Evolutionary conservation across 2,329 filamentous ascomycete genomes (phyloP).

Genomic region (Lecanicillium sp.): DNA sequence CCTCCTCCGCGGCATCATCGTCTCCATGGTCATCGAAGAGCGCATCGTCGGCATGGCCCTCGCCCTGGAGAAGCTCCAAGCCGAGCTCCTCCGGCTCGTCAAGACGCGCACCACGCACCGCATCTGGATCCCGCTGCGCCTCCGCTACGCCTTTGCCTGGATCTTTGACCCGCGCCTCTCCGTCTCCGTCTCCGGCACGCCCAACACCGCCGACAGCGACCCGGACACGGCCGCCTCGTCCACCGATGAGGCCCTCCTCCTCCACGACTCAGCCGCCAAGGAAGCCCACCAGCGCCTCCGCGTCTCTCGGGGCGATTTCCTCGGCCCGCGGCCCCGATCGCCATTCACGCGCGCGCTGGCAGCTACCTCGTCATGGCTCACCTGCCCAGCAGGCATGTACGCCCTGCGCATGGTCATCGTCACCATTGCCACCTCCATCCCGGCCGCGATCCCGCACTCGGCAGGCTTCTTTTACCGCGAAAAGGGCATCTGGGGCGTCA

Average conservation of each 20-base stretch:
- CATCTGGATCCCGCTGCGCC: conserved; percentile 33
- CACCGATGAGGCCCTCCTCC: conserved; percentile 11
- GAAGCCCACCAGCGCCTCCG: neutral
- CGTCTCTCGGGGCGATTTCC: conserved; percentile 21
- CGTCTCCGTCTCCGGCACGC: conserved; percentile 13
- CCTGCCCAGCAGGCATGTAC: conserved; percentile 34
- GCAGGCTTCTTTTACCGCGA: conserved; percentile 44
- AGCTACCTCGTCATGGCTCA: conserved; percentile 30
- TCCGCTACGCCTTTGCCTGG: conserved; percentile 33
- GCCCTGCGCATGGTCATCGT: conserved; percentile 39
- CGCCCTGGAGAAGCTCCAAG: conserved; percentile 25
- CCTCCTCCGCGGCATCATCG: conserved; percentile 28
- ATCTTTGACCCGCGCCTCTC: conserved; percentile 13
- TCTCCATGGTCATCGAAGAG: conserved; percentile 40
- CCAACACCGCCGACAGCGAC: conserved; percentile 10
- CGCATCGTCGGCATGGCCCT: conserved; percentile 20
- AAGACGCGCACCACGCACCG: conserved; percentile 23
- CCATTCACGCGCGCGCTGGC: conserved; percentile 17
- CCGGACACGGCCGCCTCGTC: conserved; percentile 9
- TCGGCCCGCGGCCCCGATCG: conserved; percentile 9
- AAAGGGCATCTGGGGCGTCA: conserved; percentile 43
- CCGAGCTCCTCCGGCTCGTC: conserved; percentile 26
- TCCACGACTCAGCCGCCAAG: too few species aligned
- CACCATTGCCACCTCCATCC: conserved; percentile 34
- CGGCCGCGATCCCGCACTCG: conserved; percentile 30